These are phyloP conservation scores for Colletotrichum liriopes DNA, from an alignment of 2,329 filamentous ascomycete species.

Conservation along the genomic window DNA sequence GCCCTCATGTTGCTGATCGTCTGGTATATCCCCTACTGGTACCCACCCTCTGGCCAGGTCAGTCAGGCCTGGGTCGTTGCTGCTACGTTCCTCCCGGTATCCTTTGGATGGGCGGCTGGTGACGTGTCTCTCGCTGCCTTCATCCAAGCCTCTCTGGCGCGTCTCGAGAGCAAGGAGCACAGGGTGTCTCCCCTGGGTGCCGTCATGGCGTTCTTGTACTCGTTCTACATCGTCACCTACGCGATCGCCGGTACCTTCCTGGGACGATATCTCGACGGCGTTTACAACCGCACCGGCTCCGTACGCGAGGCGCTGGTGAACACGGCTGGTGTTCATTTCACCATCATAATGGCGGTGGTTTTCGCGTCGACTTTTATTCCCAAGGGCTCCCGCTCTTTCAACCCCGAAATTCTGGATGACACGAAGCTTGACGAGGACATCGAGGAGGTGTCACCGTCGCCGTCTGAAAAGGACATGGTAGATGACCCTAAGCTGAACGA, in stretches of 20 bases:
- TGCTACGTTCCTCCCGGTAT: conserved; percentile 59
- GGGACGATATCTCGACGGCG: conserved; percentile 60
- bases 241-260: conserved; percentile 61
- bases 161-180: conserved; percentile 59
- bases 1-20: conserved; percentile 62
- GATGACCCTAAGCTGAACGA: background rate
- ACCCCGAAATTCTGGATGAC: conserved; percentile 60
- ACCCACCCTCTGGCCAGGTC: conserved; percentile 57
- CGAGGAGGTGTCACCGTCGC: background rate
- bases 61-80: conserved; percentile 54
- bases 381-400: conserved; percentile 59
- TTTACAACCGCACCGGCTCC: conserved; percentile 52
- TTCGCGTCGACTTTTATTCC: conserved; percentile 63
- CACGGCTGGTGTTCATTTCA: conserved; percentile 64
- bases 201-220: conserved; percentile 68
- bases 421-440: conserved; percentile 51
- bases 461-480: background rate
- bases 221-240: conserved; percentile 64
- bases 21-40: conserved; percentile 65
- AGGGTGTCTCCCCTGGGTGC: conserved; percentile 65
- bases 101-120: conserved; percentile 67
- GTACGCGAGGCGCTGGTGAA: conserved; percentile 58
- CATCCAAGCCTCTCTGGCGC: conserved; percentile 64
- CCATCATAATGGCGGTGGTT: conserved; percentile 58
- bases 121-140: conserved; percentile 67